Evolutionary conservation across 2,329 filamentous ascomycete genomes (phyloP).

Genomic region (Drechslera avenae): DNA sequence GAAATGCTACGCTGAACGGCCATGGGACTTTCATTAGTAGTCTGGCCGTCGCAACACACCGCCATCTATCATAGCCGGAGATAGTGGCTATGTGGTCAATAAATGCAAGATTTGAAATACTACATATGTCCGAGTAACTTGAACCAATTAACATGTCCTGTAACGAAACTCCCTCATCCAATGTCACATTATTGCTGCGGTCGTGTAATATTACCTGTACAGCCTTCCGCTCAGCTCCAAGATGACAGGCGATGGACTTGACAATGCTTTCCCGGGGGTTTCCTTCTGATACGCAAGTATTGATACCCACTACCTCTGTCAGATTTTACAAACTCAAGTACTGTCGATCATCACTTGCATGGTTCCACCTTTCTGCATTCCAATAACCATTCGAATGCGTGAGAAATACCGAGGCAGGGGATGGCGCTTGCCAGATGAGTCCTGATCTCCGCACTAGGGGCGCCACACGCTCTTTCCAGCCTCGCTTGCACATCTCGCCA

Average conservation of each 20-base stretch:
- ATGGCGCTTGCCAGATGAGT: neutral
- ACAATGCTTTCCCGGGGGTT: no score
- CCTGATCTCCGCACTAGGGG: neutral
- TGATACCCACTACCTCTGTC: no score
- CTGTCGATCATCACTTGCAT: no score
- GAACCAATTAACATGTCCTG: neutral
- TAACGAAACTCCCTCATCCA: no score
- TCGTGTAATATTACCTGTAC: slow-evolving; percentile 12
- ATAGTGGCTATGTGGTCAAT: neutral
- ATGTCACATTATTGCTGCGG: neutral
- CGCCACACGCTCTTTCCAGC: slow-evolving; percentile 2
- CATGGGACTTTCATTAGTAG: neutral
- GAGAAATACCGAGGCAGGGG: neutral
- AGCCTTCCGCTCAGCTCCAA: slow-evolving; percentile 7
- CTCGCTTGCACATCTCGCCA: neutral
- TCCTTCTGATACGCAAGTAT: no score
- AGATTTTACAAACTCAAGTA: no score
- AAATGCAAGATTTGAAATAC: neutral
- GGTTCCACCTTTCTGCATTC: neutral
- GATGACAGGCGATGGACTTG: slow-evolving; percentile 7
- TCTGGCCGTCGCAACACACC: neutral
- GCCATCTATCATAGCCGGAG: neutral
- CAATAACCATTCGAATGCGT: neutral
- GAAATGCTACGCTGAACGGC: neutral
- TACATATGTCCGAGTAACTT: neutral